phyloP scores from a whole-genome alignment of 1,284 basidiomycete species.

The Cystobasidium slooffiae region DNA sequence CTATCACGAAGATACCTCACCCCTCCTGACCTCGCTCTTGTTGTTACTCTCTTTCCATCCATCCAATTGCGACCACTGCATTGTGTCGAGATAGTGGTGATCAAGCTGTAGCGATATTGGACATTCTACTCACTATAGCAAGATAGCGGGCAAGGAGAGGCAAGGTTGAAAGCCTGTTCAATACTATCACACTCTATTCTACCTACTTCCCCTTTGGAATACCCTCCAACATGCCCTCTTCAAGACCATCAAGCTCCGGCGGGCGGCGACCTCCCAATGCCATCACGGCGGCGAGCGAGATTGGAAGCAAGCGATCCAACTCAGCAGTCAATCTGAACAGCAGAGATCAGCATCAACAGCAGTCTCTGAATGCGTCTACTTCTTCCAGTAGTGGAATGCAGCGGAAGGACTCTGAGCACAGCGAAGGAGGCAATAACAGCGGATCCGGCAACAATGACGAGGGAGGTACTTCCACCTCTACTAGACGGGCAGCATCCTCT shows the following conservation, averaged over 20 bases:
- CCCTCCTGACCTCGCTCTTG: too few relatives aligned
- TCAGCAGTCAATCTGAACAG: conserved; percentile 10
- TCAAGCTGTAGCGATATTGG: too few relatives aligned
- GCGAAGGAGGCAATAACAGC: background rate
- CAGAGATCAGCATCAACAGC: background rate
- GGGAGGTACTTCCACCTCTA: background rate
- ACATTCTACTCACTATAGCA: too few relatives aligned
- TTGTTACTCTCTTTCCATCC: too few relatives aligned
- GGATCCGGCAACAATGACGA: conserved; percentile 8
- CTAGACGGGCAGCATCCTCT: background rate
- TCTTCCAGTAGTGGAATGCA: background rate
- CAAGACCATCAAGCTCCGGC: conserved; percentile 6
- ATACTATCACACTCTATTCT: background rate
- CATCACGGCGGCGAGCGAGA: background rate
- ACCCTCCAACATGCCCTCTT: conserved; percentile 2
- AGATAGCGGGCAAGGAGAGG: too few relatives aligned
- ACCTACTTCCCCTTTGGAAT: background rate
- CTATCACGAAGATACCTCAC: too few relatives aligned
- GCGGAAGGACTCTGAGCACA: background rate
- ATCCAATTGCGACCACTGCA: too few relatives aligned
- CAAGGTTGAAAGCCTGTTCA: background rate
- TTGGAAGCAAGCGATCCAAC: background rate
- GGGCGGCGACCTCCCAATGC: conserved; percentile 21
- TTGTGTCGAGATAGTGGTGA: too few relatives aligned
- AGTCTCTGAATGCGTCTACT: too few relatives aligned